Evolutionary conservation across 1,284 basidiomycete species (phyloP), one percentile per base, ranked within the genome.

Genomic region (Ustilago curta): DNA sequence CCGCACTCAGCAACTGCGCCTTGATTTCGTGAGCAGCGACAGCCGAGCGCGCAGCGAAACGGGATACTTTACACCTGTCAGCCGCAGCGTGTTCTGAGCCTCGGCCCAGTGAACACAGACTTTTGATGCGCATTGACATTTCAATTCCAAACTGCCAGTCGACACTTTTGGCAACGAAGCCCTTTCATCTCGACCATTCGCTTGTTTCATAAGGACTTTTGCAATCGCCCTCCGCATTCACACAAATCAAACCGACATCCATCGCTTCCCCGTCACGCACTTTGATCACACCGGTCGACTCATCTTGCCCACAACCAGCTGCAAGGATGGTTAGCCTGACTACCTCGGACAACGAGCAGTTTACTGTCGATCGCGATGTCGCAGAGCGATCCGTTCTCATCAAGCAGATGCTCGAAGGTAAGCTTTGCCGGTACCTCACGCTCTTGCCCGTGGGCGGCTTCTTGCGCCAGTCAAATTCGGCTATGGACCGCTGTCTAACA

Each of bases 351-450:
- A 95, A 94, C 82, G 96, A 98, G 87, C 90, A 92, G 77, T 99
- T 97, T 87, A 90, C 90, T 70, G 93, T 96, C 77, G 95, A 97
- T 85, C 92, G 92, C 86, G 93, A 96, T 76, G 93, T 99, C 63
- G 95, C 94, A 64, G 93, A 95, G 88, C 92, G 95, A 85, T 93
- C 91, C 76, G 93, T 96, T 19, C 90, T 99, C 80, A 97, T 99
- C 87, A 97, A 97, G 89, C 95, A 97, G 88, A 97, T 99, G 96
- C 91, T 99, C 68, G 97, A 99, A 87, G 96, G 96, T 95, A 85
- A 82, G 87, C 83, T 18, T 43, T 19, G 37, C n/a, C 16, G 7
- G 14, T 8, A 29, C n/a, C 6, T 31, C 9, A 9, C 43, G 19
- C 8, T 14, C 7, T 23, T 12, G 39, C 32, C 27, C 7, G 32